Percentiles rank a stretch among this genome's conserved stretches.
These are phyloP conservation scores for Silene noctiflora DNA, from an alignment of 179 eudicot species.

Conservation along the genomic window DNA sequence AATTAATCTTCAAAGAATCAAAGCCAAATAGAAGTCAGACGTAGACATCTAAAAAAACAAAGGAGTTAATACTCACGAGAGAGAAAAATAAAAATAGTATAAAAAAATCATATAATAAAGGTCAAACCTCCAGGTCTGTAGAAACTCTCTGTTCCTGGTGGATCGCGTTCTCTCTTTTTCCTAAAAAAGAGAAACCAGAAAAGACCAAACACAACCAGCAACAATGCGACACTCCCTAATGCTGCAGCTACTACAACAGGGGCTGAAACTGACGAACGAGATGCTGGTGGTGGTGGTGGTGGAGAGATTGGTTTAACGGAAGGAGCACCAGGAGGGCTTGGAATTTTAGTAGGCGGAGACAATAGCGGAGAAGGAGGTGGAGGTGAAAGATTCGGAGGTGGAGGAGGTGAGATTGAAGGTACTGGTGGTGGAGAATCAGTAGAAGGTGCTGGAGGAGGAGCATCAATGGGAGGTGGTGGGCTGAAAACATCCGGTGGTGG, in stretches of 20 bases:
- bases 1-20: background rate
- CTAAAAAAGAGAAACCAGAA: slow-evolving; percentile 28
- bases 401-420: background rate
- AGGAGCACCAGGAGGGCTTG: too few species aligned
- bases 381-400: background rate
- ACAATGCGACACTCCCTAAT: slow-evolving; percentile 33
- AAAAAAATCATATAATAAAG: background rate
- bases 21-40: background rate
- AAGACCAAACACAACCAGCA: slow-evolving; percentile 27
- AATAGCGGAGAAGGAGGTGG: background rate
- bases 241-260: slow-evolving; percentile 27
- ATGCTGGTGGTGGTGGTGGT: background rate
- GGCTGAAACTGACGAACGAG: slow-evolving; percentile 15
- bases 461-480: background rate
- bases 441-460: slow-evolving; percentile 1
- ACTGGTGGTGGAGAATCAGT: background rate
- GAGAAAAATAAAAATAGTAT: background rate
- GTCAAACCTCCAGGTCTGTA: slow-evolving; percentile 30
- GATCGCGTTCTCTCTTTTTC: slow-evolving; percentile 26
- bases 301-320: slow-evolving; percentile 13
- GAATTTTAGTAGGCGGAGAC: too few species aligned
- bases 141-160: slow-evolving; percentile 26
- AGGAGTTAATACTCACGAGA: background rate
- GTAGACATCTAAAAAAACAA: background rate
- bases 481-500: background rate